Base-by-base conservation (phyloP, 768 basidiomycete species). In the Boletus edulis region DNA sequence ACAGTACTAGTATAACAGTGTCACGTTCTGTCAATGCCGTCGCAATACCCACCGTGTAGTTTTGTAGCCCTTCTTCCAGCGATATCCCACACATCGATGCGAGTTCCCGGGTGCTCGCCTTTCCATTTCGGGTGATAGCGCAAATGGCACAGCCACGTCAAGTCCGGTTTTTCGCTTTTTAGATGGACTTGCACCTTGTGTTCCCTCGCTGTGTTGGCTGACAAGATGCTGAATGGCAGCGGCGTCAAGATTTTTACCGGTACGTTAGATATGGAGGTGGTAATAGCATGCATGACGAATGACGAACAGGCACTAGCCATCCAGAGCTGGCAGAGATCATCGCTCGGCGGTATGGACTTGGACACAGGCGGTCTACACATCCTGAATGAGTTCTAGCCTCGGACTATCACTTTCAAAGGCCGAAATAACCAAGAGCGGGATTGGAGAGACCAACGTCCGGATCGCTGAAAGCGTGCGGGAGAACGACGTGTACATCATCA, bases 401-500 rank as follows among this genome's bases (percentile, higher is more conserved):
- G 96, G 96, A 37, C 76, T 98, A 48, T 82, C 90, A 40, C 80
- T 98, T 54, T 89, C 91, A 51, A 89, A 87, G 60, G 92, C 92
- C 18, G 88, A 92, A 63, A 85, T 97, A 52, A 87, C 88, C 51
- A 86, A 86, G 63, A 94, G 91, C 69, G 87, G 91, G 22, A 89
- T 94, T 57, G 92, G 94, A 52, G 96, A 98, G 76, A 92, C 91
- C 46, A 83, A 83, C 64, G 92, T 98, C 49, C 88, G 89, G 61
- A 93, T 99, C 69, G 82, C 83, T 60, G 94, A 98, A 75, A 94
- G 91, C 43, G 96, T 99, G 35, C 91, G 97, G 57, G 95, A 98
- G 75, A 91, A 94, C 72, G 97, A 98, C 71, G 96, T 98, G 47
- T 99, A 98, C 75, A 98, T 99, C 72, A 87, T 99, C 77, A 97